phyloP scores from a whole-genome alignment of 2,329 filamentous ascomycete species.

The Ceratocystis colombiana region DNA sequence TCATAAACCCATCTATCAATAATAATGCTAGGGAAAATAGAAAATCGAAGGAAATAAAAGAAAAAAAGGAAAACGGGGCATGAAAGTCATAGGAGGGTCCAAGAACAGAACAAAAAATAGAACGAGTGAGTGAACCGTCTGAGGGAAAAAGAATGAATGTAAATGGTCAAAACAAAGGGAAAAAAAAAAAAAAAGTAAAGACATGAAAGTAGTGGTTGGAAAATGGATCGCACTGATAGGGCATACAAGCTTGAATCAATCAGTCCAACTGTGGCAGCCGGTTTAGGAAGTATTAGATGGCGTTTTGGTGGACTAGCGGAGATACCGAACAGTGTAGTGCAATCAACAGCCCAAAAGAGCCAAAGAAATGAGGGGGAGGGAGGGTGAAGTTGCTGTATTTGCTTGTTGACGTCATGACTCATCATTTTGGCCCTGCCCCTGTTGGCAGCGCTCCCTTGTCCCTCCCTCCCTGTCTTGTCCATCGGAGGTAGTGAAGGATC shows the following conservation, averaged over 20 bases:
- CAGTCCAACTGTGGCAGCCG: neutral
- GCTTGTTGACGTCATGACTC: neutral
- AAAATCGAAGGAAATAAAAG: neutral
- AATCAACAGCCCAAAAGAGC: neutral
- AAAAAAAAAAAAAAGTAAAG: no score
- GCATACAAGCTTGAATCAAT: neutral
- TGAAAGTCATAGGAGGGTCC: neutral
- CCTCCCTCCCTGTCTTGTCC: neutral
- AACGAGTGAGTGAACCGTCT: neutral
- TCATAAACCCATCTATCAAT: neutral
- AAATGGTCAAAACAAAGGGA: neutral
- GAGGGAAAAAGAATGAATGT: neutral
- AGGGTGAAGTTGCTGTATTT: neutral
- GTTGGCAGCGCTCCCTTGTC: neutral
- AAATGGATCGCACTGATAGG: no score
- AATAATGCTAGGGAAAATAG: neutral
- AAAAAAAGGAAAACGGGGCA: neutral
- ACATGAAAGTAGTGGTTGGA: no score
- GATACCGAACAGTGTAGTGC: neutral
- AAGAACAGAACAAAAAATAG: neutral
- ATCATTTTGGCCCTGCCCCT: slow-evolving; percentile 7
- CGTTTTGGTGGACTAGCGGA: neutral
- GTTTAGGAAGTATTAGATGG: neutral
- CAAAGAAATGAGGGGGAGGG: neutral
- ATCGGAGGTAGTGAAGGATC: neutral